Evolutionary conservation across 495 filamentous ascomycete species (phyloP).

Genomic region (Tirmania nivea): DNA sequence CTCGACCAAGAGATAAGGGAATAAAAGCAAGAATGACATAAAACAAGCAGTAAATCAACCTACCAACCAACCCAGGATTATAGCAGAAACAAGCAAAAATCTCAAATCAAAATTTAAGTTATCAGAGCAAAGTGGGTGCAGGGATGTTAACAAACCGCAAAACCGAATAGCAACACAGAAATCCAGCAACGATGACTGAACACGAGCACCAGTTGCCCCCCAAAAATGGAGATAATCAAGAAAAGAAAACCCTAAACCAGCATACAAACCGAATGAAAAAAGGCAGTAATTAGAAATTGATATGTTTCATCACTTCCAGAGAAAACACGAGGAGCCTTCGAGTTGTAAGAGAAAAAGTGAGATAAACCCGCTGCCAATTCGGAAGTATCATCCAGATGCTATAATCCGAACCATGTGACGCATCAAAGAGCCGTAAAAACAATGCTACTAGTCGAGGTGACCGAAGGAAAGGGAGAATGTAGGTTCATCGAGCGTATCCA

Average conservation of each 20-base stretch:
- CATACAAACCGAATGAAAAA: conserved; percentile 15
- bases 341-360: too few relatives aligned
- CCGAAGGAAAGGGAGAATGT: too few relatives aligned
- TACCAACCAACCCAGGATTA: conserved; percentile 16
- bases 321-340: too few relatives aligned
- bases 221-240: conserved; percentile 26
- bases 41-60: conserved; percentile 10
- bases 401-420: too few relatives aligned
- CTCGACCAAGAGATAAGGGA: not conserved
- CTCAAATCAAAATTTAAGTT: not conserved
- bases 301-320: not conserved
- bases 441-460: too few relatives aligned
- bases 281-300: not conserved
- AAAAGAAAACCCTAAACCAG: conserved; percentile 15
- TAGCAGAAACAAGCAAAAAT: conserved; percentile 8
- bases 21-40: conserved; percentile 5
- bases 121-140: too few relatives aligned
- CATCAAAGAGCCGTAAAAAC: too few relatives aligned
- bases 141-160: not conserved
- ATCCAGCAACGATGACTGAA: conserved; percentile 3
- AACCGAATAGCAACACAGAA: conserved; percentile 8
- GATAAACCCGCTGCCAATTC: too few relatives aligned
- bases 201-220: conserved; percentile 5
- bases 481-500: too few relatives aligned
- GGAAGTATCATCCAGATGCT: too few relatives aligned